These are phyloP conservation scores for Neofusicoccum sp. DNA, from an alignment of 2,329 filamentous ascomycete species.

Conservation along the genomic window DNA sequence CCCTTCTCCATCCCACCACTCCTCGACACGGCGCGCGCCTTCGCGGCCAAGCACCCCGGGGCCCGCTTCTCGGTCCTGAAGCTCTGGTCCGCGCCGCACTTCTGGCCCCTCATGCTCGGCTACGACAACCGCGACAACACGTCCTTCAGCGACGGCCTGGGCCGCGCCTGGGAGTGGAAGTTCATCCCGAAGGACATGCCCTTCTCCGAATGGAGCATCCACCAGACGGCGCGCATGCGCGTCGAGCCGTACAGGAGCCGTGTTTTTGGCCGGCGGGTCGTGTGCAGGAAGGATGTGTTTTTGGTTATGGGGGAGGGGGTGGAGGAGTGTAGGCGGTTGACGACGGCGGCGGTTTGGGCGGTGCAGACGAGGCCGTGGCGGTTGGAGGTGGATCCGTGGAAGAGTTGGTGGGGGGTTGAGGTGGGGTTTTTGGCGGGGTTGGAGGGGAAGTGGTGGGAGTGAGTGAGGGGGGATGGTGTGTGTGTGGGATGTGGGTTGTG, in stretches of 20 bases:
- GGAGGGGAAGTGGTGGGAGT: conserved; percentile 43
- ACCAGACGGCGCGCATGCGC: conserved; percentile 40
- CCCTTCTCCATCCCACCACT: conserved; percentile 39
- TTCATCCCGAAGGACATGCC: conserved; percentile 54
- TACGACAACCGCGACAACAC: conserved; percentile 37
- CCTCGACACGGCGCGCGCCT: conserved; percentile 35
- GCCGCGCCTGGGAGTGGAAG: conserved; percentile 51
- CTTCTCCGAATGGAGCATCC: conserved; percentile 47
- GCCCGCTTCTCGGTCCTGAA: conserved; percentile 49
- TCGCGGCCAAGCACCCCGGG: conserved; percentile 29
- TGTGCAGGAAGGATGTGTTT: conserved; percentile 47
- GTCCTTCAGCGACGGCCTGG: conserved; percentile 47
- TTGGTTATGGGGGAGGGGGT: conserved; percentile 51
- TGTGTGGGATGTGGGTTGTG: background rate
- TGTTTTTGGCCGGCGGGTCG: conserved; percentile 33
- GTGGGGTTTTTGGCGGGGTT: conserved; percentile 47
- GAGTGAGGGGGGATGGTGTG: background rate
- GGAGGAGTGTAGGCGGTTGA: conserved; percentile 44
- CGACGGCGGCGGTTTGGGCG: conserved; percentile 47
- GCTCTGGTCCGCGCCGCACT: conserved; percentile 53
- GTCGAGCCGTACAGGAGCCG: conserved; percentile 35
- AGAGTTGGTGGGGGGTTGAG: conserved; percentile 55
- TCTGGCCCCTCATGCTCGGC: conserved; percentile 53
- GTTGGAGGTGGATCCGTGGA: conserved; percentile 55
- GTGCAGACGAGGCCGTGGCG: conserved; percentile 54